These are phyloP conservation scores for Mrakiaceae sp. DNA, from an alignment of 1,284 basidiomycete species.

Conservation along the genomic window DNA sequence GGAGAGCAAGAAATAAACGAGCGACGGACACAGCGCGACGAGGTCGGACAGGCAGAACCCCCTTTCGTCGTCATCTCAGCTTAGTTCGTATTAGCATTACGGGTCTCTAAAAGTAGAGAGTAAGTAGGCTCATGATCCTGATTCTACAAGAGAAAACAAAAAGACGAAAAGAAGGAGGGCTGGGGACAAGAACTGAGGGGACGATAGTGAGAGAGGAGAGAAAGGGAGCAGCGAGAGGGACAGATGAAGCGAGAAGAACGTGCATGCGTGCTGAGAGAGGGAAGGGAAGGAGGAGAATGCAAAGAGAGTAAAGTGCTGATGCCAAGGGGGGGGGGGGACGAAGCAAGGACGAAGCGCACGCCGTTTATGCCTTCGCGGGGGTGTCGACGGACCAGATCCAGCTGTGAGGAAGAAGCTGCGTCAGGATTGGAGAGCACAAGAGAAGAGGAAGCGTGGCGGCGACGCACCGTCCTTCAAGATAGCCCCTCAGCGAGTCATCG, in stretches of 20 bases:
- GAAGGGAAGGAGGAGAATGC: not conserved
- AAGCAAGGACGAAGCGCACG: not conserved
- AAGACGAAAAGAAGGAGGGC: no score
- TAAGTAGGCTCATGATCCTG: no score
- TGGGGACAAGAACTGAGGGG: not conserved
- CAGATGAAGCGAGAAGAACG: not conserved
- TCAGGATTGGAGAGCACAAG: not conserved
- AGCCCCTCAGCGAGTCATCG: constrained; percentile 85
- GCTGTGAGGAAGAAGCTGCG: constrained; percentile 19
- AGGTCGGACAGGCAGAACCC: no score
- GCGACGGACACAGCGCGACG: no score
- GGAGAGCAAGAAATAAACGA: no score
- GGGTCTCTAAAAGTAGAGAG: no score
- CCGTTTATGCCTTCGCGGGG: no score
- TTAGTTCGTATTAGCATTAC: no score
- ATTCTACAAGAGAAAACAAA: no score
- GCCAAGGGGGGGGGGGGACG: not conserved
- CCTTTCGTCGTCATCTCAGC: no score
- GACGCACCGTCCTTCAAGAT: constrained; percentile 46
- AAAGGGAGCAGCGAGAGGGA: not conserved
- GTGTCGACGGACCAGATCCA: constrained; percentile 49
- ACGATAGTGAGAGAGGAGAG: not conserved
- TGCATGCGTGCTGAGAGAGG: not conserved
- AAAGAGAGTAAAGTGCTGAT: not conserved
- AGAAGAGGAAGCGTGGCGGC: no score